phyloP scores from a whole-genome alignment of 2,329 filamentous ascomycete genomes.

The Gremmenia infestans region DNA sequence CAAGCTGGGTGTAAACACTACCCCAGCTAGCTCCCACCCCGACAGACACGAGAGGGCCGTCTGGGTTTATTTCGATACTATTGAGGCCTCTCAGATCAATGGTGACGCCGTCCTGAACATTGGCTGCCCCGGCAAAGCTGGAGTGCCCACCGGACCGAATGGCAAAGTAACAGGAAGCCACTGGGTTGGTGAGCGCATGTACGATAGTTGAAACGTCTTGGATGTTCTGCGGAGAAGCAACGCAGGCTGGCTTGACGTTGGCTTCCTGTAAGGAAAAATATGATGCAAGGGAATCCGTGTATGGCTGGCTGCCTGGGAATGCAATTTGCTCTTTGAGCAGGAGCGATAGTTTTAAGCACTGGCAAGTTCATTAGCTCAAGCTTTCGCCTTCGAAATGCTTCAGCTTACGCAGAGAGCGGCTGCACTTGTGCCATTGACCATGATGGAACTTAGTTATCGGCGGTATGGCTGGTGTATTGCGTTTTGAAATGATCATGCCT shows the following conservation, averaged over 20 bases:
- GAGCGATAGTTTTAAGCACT: background rate
- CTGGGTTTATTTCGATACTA: constrained; percentile 23
- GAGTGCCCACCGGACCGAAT: constrained; percentile 27
- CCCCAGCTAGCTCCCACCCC: constrained; percentile 37
- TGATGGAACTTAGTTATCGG: background rate
- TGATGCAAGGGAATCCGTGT: background rate
- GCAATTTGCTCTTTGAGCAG: background rate
- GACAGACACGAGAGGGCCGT: constrained; percentile 29
- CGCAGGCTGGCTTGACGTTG: constrained; percentile 15
- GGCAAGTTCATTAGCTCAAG: background rate
- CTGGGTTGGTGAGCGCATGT: constrained; percentile 1
- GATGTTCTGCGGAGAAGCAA: constrained; percentile 14
- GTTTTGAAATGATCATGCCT: background rate
- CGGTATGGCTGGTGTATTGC: no score
- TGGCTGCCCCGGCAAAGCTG: constrained; percentile 41
- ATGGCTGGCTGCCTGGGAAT: background rate
- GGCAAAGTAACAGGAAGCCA: constrained; percentile 17
- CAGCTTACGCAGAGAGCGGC: background rate
- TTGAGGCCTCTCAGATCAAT: constrained; percentile 40
- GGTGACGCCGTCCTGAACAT: constrained; percentile 43
- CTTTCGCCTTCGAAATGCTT: background rate
- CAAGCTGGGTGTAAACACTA: constrained; percentile 35
- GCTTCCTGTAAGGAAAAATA: constrained; percentile 31
- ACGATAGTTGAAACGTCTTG: constrained; percentile 20
- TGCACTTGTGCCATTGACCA: background rate